Percentiles rank a stretch among this genome's conserved stretches.
phyloP scores from a whole-genome alignment of 2,329 filamentous ascomycete species.

The Leptographium lundbergii region DNA sequence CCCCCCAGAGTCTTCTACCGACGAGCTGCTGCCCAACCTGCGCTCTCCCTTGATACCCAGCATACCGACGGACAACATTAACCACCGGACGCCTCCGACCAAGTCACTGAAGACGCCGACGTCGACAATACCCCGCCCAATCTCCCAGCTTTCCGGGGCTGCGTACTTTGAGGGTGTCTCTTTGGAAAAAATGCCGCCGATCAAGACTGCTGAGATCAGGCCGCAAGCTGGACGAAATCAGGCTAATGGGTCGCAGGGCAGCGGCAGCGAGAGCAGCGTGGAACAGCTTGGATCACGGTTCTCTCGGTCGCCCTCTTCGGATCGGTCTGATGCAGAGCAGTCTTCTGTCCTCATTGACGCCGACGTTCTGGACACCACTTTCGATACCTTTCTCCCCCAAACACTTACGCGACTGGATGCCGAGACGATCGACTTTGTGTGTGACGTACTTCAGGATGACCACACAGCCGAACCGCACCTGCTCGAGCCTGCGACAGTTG shows the following conservation, averaged over 20 bases:
- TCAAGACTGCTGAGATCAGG: conserved; percentile 15
- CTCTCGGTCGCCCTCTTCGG: conserved; percentile 12
- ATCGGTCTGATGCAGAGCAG: conserved; percentile 12
- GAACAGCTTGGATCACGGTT: conserved; percentile 5
- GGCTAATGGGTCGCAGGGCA: conserved; percentile 9
- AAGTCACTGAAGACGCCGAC: conserved; percentile 14
- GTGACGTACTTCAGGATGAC: conserved; percentile 46
- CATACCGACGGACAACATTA: conserved; percentile 12
- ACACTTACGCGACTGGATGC: conserved; percentile 40
- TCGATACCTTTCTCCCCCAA: conserved; percentile 38
- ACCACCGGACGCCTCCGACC: conserved; percentile 6
- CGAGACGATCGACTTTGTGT: conserved; percentile 46
- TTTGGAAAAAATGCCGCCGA: conserved; percentile 21
- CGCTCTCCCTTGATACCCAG: conserved; percentile 18
- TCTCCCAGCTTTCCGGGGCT: conserved; percentile 21
- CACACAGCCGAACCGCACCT: conserved; percentile 36
- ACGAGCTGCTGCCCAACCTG: conserved; percentile 18
- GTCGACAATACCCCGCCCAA: conserved; percentile 17
- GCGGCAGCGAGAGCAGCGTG: conserved; percentile 13
- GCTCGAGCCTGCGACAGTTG: conserved; percentile 26
- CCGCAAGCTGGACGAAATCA: conserved; percentile 12
- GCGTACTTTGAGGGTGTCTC: conserved; percentile 21
- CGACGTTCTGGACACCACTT: conserved; percentile 14
- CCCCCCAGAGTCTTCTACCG: conserved; percentile 14
- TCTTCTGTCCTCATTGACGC: conserved; percentile 5